These are phyloP conservation scores for Amanita phalloides DNA, from an alignment of 768 basidiomycete genomes.

Conservation along the genomic window DNA sequence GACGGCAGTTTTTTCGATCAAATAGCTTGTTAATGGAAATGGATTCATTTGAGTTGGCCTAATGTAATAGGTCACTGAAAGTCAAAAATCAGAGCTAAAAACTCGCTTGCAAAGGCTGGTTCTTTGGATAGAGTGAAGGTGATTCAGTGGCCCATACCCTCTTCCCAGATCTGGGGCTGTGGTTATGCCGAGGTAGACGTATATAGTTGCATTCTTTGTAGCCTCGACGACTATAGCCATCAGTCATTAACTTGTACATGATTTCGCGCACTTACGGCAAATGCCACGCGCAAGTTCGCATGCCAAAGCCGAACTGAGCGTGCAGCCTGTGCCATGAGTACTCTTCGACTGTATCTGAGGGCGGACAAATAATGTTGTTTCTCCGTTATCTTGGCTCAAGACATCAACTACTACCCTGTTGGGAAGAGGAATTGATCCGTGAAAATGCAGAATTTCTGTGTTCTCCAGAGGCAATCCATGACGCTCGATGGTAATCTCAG, in stretches of 20 bases:
- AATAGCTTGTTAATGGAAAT: constrained; percentile 55
- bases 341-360: constrained; percentile 55
- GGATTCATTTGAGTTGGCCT: constrained; percentile 53
- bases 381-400: constrained; percentile 29
- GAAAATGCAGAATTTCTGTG: constrained; percentile 47
- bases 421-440: constrained; percentile 10
- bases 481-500: constrained; percentile 27
- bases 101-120: constrained; percentile 39
- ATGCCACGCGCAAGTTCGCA: constrained; percentile 48
- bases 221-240: constrained; percentile 32
- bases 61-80: not conserved
- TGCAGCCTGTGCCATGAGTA: constrained; percentile 93
- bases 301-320: constrained; percentile 75
- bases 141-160: constrained; percentile 83
- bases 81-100: not conserved
- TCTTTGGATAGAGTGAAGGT: constrained; percentile 50
- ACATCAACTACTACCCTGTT: constrained; percentile 51
- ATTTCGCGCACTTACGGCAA: constrained; percentile 19
- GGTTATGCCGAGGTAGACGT: constrained; percentile 66
- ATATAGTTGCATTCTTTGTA: constrained; percentile 47
- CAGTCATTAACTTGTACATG: not conserved
- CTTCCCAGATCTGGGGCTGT: constrained; percentile 56
- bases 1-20: constrained; percentile 44
- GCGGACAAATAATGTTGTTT: constrained; percentile 42
- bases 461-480: constrained; percentile 41